phyloP scores from a whole-genome alignment of 2,329 filamentous ascomycete genomes.

The Fusarium liriodendri region DNA sequence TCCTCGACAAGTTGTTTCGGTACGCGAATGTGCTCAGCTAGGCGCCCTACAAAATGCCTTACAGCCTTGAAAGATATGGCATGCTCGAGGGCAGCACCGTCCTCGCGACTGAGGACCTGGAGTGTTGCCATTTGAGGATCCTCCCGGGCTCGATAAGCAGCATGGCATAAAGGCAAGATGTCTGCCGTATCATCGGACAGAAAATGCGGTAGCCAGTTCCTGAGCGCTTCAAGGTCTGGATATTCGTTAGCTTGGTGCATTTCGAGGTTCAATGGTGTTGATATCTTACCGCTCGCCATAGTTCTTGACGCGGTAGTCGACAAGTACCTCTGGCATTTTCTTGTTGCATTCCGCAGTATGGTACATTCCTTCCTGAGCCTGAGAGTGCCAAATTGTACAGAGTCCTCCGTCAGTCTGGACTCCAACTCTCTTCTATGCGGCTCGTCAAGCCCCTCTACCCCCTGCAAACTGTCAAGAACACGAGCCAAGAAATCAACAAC shows the following conservation, averaged over 20 bases:
- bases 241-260: background rate
- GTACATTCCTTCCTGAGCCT: conserved; percentile 41
- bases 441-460: background rate
- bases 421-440: background rate
- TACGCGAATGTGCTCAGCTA: conserved; percentile 57
- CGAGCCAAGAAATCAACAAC: conserved; percentile 46
- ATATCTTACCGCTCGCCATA: conserved; percentile 7
- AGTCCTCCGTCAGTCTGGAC: conserved; percentile 2
- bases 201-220: conserved; percentile 27
- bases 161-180: conserved; percentile 7
- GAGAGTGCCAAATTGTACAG: conserved; percentile 26
- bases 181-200: background rate
- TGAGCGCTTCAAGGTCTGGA: conserved; percentile 3
- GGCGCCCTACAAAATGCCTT: conserved; percentile 57
- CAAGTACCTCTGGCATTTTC: conserved; percentile 26
- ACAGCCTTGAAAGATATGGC: conserved; percentile 42
- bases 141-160: conserved; percentile 28
- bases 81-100: background rate
- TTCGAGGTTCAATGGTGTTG: background rate
- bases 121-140: conserved; percentile 32
- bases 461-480: conserved; percentile 36
- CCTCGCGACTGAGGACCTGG: conserved; percentile 15
- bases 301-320: background rate
- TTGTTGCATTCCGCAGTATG: conserved; percentile 21
- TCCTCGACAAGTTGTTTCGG: conserved; percentile 52